Evolutionary conservation across 2,329 filamentous ascomycete species (phyloP).

Genomic region (Elsinoe ampelina): DNA sequence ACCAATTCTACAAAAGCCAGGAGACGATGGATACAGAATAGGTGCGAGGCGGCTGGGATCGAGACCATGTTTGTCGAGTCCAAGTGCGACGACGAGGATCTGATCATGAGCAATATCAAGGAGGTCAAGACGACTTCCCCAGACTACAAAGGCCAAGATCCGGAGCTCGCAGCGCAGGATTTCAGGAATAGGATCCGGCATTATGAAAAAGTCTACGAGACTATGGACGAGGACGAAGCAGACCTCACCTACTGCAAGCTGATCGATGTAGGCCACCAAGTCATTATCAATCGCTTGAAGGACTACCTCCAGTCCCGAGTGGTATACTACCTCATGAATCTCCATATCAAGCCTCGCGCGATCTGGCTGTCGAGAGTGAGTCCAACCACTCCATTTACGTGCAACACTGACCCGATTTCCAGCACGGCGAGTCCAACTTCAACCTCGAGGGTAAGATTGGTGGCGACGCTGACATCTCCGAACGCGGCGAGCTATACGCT

Average conservation of each 20-base stretch:
- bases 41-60: slow-evolving; percentile 64
- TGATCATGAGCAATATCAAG: slow-evolving; percentile 97
- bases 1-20: slow-evolving; percentile 91
- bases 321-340: slow-evolving; percentile 97
- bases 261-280: slow-evolving; percentile 89
- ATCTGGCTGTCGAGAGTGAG: slow-evolving; percentile 87
- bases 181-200: slow-evolving; percentile 92
- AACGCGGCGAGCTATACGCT: slow-evolving; percentile 80
- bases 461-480: slow-evolving; percentile 78
- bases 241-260: slow-evolving; percentile 93
- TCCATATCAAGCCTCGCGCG: slow-evolving; percentile 91
- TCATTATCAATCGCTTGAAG: slow-evolving; percentile 95
- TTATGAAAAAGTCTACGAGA: slow-evolving; percentile 95
- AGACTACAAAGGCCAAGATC: slow-evolving; percentile 89
- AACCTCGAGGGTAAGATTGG: slow-evolving; percentile 88
- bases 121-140: slow-evolving; percentile 96
- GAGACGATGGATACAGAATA: slow-evolving; percentile 81
- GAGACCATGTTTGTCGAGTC: slow-evolving; percentile 95
- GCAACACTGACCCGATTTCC: neutral
- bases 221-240: slow-evolving; percentile 79
- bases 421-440: slow-evolving; percentile 84
- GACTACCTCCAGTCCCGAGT: slow-evolving; percentile 95
- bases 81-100: slow-evolving; percentile 87
- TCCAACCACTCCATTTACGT: neutral
- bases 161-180: slow-evolving; percentile 79